Conservation (phyloP, 371 early-diverging fungal species). For the Apophysomyces ossiformis region DNA sequence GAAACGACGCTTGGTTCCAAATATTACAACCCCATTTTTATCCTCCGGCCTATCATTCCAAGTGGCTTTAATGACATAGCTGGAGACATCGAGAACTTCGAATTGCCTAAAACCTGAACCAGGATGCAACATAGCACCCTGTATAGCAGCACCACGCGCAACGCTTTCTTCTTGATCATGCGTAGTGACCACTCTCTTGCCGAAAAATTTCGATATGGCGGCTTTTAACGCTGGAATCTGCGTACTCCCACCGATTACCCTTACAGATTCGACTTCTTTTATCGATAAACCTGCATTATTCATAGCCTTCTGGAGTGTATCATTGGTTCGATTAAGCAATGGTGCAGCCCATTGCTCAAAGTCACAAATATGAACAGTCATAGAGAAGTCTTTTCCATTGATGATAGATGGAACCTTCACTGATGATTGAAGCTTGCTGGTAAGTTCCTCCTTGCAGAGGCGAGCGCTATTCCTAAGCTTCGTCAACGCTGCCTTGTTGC, state of each 20-base stretch:
- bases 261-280: slow-evolving; percentile 88
- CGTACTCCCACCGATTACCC: slow-evolving; percentile 89
- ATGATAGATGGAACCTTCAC: slow-evolving; percentile 90
- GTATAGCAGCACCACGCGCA: slow-evolving; percentile 92
- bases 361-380: slow-evolving; percentile 76
- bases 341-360: slow-evolving; percentile 79
- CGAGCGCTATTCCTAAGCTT: slow-evolving; percentile 88
- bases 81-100: slow-evolving; percentile 81
- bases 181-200: slow-evolving; percentile 84
- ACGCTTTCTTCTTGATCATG: slow-evolving; percentile 96
- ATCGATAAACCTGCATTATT: slow-evolving; percentile 69
- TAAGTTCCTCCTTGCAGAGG: slow-evolving; percentile 93
- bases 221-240: slow-evolving; percentile 92
- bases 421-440: slow-evolving; percentile 85
- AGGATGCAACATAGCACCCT: slow-evolving; percentile 94
- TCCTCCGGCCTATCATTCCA: slow-evolving; percentile 71
- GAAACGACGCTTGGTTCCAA: slow-evolving; percentile 75
- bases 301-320: slow-evolving; percentile 71
- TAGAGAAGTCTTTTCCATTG: slow-evolving; percentile 80
- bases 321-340: slow-evolving; percentile 66
- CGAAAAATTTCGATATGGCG: slow-evolving; percentile 79
- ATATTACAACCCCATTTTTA: slow-evolving; percentile 67
- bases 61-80: slow-evolving; percentile 55
- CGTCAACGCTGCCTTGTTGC: slow-evolving; percentile 86
- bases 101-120: slow-evolving; percentile 95